These are phyloP conservation scores for Hymenoscyphus infarciens DNA, from an alignment of 2,329 filamentous ascomycete species.

Conservation along the genomic window DNA sequence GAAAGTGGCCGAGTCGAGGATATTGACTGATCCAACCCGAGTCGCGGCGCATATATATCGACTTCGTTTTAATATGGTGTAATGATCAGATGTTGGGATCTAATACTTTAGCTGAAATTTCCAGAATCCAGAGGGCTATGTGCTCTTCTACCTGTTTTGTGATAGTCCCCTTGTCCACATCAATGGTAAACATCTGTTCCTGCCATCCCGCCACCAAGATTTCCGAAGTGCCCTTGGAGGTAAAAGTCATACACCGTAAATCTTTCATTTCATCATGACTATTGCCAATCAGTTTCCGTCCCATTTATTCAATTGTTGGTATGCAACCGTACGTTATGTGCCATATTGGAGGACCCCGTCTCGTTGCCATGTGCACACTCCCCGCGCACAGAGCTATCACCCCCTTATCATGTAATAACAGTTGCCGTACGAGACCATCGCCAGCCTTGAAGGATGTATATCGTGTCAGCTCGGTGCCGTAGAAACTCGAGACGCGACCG, in stretches of 20 bases:
- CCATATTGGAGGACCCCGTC: slow-evolving; percentile 83
- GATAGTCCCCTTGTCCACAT: slow-evolving; percentile 67
- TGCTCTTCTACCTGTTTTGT: slow-evolving; percentile 54
- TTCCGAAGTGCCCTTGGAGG: slow-evolving; percentile 76
- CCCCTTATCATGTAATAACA: slow-evolving; percentile 88
- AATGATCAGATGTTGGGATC: slow-evolving; percentile 70
- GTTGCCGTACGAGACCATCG: slow-evolving; percentile 80
- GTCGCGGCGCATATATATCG: slow-evolving; percentile 92
- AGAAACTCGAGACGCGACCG: slow-evolving; percentile 84
- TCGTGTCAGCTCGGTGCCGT: slow-evolving; percentile 75
- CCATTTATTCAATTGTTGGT: not conserved
- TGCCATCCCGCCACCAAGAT: slow-evolving; percentile 87
- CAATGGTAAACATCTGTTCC: slow-evolving; percentile 75
- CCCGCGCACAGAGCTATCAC: slow-evolving; percentile 79
- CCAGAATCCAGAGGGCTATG: not conserved
- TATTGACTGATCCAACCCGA: slow-evolving; percentile 74
- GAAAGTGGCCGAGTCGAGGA: slow-evolving; percentile 77
- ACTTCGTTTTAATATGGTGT: slow-evolving; percentile 87
- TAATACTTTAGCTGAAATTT: slow-evolving; percentile 39
- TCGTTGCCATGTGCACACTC: slow-evolving; percentile 83
- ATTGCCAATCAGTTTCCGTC: slow-evolving; percentile 21
- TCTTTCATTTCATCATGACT: slow-evolving; percentile 77
- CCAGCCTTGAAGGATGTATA: slow-evolving; percentile 84
- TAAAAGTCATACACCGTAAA: slow-evolving; percentile 92
- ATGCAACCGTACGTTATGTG: slow-evolving; percentile 62